Evolutionary conservation across 305 asterid genomes (phyloP).

Genomic region (Solanum hybrid): DNA sequence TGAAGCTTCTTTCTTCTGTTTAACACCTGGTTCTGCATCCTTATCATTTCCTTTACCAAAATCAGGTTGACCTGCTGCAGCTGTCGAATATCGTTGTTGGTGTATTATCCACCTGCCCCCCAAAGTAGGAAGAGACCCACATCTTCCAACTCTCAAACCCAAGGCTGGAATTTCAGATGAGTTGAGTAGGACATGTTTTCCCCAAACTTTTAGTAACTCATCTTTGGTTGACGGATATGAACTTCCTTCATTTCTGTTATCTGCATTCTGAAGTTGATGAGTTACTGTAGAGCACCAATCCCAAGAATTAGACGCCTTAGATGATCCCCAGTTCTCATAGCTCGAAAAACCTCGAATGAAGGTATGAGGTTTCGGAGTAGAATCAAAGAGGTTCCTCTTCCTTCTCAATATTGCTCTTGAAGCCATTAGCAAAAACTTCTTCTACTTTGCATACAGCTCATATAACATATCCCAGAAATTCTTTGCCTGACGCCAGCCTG

Average conservation of each 20-base stretch:
- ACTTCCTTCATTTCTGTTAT: conserved; percentile 23
- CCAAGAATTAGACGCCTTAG: conserved; percentile 29
- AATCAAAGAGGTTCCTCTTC: conserved; percentile 43
- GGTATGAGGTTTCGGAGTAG: conserved; percentile 26
- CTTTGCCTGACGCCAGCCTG: conserved; percentile 15
- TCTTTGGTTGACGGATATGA: conserved; percentile 20
- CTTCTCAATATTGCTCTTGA: conserved; percentile 63
- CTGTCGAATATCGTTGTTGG: conserved; percentile 45
- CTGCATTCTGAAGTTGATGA: conserved; percentile 27
- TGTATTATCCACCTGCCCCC: conserved; percentile 45
- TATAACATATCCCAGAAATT: conserved; percentile 26
- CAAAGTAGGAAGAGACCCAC: conserved; percentile 29
- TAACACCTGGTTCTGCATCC: conserved; percentile 40
- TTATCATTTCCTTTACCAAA: conserved; percentile 38
- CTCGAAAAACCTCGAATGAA: conserved; percentile 34
- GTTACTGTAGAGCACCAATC: conserved; percentile 28
- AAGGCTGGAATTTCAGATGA: conserved; percentile 22
- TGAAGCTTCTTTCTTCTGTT: conserved; percentile 90
- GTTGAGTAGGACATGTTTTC: conserved; percentile 18
- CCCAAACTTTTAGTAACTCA: conserved; percentile 10
- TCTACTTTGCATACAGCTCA: conserved; percentile 21
- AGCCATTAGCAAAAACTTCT: conserved; percentile 45
- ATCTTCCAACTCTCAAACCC: conserved; percentile 24
- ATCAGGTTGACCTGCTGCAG: conserved; percentile 57
- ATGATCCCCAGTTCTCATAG: conserved; percentile 33